Evolutionary conservation across 140 eudicot species (phyloP), one percentile per base, ranked within the genome.

Genomic region (Ambrosia hybrid): DNA sequence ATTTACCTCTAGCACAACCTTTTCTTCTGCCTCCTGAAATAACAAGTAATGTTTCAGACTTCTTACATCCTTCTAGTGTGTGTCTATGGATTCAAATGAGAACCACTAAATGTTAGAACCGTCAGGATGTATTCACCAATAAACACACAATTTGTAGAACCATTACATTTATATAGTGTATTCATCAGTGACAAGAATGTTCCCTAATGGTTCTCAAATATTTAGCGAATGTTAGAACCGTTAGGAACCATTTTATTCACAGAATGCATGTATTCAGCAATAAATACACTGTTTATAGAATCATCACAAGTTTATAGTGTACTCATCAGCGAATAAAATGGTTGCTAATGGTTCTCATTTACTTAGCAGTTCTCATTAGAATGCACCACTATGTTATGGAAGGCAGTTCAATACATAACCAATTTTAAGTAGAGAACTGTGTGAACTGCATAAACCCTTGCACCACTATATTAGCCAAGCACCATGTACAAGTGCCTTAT

Each of bases 1-100:
- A 71, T 56, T 79, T 80, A 84, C 96, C 98, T 89, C 98, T n/a
- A 89, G 74, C 70, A 89, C 74, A 15, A 87, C 95, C 83, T 80
- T 85, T 76, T 70, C 77, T 77, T 79, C 89, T 56, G 80, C 78
- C 51, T 82, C 96, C 98, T 92, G 84, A 49, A 81, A 81, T 11
- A 60, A 7, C 38, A 74, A 55, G 30, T 36, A 15, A 71, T 9
- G 12, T n/a, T 34, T 71, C 51, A 74, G 74, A 65, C 38, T 37
- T 64, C 61, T 21, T n/a, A 52, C 37, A 68, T 6, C 46, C 26
- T 13, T 13, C 43, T 13, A 46, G 34, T 43, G 26, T 57, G 34
- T 17, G 34, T 49, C 2, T 49, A 11, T 3, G 55, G 55, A n/a
- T 59, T 17, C 63, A 57, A 57, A 57, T 21, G 63, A 57, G 38